These are phyloP conservation scores for Malus asiatica DNA, from an alignment of 306 rosid genomes.

Conservation along the genomic window DNA sequence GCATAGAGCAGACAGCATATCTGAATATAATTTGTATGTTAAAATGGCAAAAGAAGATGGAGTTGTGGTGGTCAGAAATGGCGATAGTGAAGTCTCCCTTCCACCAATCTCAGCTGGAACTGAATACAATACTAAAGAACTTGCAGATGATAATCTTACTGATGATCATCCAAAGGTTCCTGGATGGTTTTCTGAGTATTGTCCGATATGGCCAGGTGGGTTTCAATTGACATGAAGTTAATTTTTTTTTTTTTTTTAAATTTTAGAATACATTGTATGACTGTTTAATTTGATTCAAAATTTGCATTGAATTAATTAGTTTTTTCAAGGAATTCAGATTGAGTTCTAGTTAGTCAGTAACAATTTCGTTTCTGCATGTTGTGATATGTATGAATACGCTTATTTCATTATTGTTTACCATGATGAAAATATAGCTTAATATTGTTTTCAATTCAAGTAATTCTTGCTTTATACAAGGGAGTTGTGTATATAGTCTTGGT, in stretches of 20 bases:
- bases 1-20: not conserved
- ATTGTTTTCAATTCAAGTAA: not conserved
- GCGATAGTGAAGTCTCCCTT: not conserved
- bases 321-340: no score
- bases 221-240: not conserved
- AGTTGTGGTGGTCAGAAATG: not conserved
- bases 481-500: not conserved
- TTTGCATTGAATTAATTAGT: not conserved
- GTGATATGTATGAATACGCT: not conserved
- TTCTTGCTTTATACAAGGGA: not conserved
- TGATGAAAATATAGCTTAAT: not conserved
- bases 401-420: not conserved
- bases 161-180: constrained; percentile 32
- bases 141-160: not conserved
- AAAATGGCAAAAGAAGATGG: constrained; percentile 9
- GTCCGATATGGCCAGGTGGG: constrained; percentile 67
- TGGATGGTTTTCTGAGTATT: constrained; percentile 62
- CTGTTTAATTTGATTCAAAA: not conserved
- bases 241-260: no score
- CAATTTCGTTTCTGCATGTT: no score
- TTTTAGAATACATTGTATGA: no score
- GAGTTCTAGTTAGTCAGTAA: no score
- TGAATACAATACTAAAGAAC: not conserved
- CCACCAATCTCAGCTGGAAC: not conserved
- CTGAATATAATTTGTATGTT: not conserved